Percentiles rank a stretch among this genome's conserved stretches.
These are phyloP conservation scores for Fonsecaea pedrosoi DNA, from an alignment of 2,329 filamentous ascomycete genomes.

Conservation along the genomic window DNA sequence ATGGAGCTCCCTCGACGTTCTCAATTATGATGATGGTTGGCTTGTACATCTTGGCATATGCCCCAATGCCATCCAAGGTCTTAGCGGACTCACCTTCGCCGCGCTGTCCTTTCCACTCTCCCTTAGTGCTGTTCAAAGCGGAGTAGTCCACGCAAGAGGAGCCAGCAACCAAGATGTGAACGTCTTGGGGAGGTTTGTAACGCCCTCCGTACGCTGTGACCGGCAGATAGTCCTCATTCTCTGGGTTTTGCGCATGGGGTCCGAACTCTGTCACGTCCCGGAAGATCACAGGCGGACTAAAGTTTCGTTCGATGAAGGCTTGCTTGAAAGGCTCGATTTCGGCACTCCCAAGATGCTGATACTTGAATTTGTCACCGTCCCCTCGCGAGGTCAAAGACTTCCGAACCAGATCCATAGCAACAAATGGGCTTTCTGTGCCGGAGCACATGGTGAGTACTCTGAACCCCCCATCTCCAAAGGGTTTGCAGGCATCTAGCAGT, in stretches of 20 bases:
- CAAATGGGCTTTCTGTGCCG: constrained; percentile 75
- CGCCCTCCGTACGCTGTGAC: constrained; percentile 71
- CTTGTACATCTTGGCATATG: constrained; percentile 61
- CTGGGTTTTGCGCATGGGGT: constrained; percentile 47
- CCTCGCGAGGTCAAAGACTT: constrained; percentile 49
- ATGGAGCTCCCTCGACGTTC: constrained; percentile 70
- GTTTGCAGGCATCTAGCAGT: constrained; percentile 46
- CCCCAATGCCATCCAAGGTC: constrained; percentile 68
- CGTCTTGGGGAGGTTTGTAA: constrained; percentile 60
- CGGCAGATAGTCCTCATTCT: constrained; percentile 27
- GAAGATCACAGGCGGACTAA: constrained; percentile 60
- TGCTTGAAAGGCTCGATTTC: constrained; percentile 71
- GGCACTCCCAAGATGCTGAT: constrained; percentile 66
- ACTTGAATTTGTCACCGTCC: constrained; percentile 47
- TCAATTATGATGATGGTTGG: constrained; percentile 74
- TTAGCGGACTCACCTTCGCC: constrained; percentile 67
- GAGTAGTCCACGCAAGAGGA: constrained; percentile 81
- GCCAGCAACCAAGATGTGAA: constrained; percentile 73
- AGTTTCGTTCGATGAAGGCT: constrained; percentile 68
- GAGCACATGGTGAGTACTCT: constrained; percentile 76
- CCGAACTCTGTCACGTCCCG: constrained; percentile 66
- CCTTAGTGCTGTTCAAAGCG: constrained; percentile 64
- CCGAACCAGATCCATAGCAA: constrained; percentile 66
- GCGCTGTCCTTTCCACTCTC: constrained; percentile 50
- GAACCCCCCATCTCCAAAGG: constrained; percentile 50